phyloP scores from a whole-genome alignment of 768 basidiomycete species.

The Multifurca ochricompacta region DNA sequence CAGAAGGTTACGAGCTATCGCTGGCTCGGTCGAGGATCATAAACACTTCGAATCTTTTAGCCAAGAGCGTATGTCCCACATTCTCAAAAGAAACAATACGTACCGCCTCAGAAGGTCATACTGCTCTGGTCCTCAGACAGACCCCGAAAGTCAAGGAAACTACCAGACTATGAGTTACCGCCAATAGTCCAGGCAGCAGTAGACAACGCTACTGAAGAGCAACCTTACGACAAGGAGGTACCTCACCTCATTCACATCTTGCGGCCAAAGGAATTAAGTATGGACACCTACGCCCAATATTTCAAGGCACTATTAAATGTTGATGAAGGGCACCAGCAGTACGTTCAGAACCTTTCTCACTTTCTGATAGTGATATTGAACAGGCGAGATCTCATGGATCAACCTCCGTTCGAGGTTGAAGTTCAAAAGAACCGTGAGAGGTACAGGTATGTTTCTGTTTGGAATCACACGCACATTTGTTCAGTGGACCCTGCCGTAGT shows the following conservation, averaged over 20 bases:
- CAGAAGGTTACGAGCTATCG: constrained; percentile 2
- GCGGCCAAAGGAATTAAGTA: neutral
- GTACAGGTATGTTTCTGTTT: neutral
- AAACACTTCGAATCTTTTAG: constrained; percentile 1
- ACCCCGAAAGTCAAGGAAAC: neutral
- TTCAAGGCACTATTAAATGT: constrained; percentile 11
- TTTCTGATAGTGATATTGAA: constrained; percentile 29
- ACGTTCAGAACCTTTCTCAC: constrained; percentile 26
- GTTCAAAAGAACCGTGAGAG: neutral
- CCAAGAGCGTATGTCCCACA: neutral
- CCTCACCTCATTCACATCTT: neutral
- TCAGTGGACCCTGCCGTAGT: neutral
- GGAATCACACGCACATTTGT: neutral
- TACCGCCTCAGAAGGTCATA: neutral
- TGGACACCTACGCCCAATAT: constrained; percentile 5
- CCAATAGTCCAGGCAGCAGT: neutral
- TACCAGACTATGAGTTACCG: constrained; percentile 7
- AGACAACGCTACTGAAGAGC: neutral
- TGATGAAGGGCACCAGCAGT: constrained; percentile 39
- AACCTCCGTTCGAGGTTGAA: neutral
- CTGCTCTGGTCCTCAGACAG: neutral
- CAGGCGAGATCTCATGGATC: constrained; percentile 1
- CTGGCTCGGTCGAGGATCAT: constrained; percentile 9
- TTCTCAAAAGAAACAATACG: neutral
- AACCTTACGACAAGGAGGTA: neutral